Evolutionary conservation across 192 early-diverging fungal genomes (phyloP).

Genomic region (Coemansia sp.): DNA sequence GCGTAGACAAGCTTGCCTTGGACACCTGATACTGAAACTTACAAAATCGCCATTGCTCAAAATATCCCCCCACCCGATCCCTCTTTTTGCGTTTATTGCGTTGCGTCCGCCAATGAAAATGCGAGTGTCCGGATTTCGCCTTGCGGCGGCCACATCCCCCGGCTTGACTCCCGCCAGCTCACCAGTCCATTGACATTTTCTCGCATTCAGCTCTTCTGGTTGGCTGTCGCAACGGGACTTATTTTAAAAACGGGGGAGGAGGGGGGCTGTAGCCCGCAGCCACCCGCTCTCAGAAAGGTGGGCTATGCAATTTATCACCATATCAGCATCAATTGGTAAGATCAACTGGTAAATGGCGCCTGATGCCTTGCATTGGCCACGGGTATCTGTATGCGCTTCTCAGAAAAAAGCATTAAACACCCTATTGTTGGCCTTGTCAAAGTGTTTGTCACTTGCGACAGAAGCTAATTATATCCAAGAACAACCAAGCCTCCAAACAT

Average conservation of each 20-base stretch:
- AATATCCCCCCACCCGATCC: constrained; percentile 2
- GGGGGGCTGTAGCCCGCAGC: neutral
- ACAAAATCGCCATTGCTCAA: neutral
- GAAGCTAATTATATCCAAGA: neutral
- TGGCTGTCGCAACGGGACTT: neutral
- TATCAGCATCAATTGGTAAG: neutral
- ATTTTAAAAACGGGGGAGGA: neutral
- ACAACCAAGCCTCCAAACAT: neutral
- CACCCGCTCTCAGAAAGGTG: neutral
- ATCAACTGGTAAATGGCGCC: neutral
- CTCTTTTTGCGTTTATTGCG: neutral
- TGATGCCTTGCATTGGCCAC: neutral
- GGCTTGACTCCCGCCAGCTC: neutral
- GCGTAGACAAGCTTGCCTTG: constrained; percentile 4
- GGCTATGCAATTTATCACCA: neutral
- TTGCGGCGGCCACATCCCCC: neutral
- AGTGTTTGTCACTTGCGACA: neutral
- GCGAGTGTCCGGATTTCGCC: neutral
- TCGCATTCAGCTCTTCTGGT: neutral
- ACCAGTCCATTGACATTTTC: neutral
- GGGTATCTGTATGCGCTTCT: neutral
- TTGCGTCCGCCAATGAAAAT: neutral
- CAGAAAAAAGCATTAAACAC: neutral
- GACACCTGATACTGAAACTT: neutral
- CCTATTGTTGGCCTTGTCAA: neutral